Conservation (phyloP, 2,329 filamentous ascomycete genomes). For the Claviceps arundinis region DNA sequence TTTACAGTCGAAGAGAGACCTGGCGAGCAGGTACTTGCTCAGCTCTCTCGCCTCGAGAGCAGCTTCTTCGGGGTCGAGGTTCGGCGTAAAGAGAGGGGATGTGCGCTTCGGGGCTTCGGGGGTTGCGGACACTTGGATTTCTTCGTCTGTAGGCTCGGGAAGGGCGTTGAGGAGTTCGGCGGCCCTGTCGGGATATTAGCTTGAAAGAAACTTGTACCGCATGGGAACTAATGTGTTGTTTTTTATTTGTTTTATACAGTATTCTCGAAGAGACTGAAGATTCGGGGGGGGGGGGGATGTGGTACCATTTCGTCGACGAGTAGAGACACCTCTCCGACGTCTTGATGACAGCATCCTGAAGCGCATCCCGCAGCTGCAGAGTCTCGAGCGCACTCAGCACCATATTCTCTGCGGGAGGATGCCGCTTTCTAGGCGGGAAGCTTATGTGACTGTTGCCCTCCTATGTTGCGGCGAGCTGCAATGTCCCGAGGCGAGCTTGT, state of each 20-base stretch:
- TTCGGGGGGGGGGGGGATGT: neutral
- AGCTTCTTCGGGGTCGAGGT: constrained; percentile 58
- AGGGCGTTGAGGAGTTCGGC: constrained; percentile 86
- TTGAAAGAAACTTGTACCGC: too few relatives aligned
- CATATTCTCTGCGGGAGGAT: constrained; percentile 23
- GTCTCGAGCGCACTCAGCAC: constrained; percentile 42
- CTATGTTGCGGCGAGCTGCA: too few relatives aligned
- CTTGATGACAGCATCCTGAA: constrained; percentile 77
- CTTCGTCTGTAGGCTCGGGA: constrained; percentile 41
- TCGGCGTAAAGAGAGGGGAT: constrained; percentile 37
- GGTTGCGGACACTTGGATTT: constrained; percentile 29
- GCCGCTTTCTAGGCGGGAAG: too few relatives aligned
- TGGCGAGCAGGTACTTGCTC: constrained; percentile 76
- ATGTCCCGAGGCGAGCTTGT: too few relatives aligned
- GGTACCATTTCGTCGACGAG: constrained; percentile 87
- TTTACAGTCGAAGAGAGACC: constrained; percentile 87
- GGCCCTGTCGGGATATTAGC: constrained; percentile 46
- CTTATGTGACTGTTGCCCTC: too few relatives aligned
- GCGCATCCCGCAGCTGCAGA: constrained; percentile 53
- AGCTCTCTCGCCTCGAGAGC: constrained; percentile 66
- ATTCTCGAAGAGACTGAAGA: neutral
- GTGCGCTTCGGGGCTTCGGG: constrained; percentile 23
- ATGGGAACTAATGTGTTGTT: neutral
- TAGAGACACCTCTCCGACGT: constrained; percentile 93
- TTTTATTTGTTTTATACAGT: neutral